Evolutionary conservation across 2,329 filamentous ascomycete genomes (phyloP).

Genomic region (Xylaria sp.): DNA sequence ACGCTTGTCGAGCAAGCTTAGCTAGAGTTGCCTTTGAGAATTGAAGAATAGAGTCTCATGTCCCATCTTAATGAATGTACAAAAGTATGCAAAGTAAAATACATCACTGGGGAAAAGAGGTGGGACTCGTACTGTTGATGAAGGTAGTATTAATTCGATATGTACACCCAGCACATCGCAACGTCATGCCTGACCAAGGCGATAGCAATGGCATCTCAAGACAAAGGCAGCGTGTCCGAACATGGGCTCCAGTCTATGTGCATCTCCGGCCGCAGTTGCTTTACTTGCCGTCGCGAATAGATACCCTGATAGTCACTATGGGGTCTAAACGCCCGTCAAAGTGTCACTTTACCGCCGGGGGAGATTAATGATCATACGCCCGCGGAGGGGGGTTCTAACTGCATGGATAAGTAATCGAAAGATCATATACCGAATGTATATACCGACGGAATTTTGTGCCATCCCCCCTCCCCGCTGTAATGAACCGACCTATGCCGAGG

Average conservation of each 20-base stretch:
- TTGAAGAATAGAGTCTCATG: neutral
- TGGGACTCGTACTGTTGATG: neutral
- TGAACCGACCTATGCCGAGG: too few species aligned
- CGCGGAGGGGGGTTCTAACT: too few species aligned
- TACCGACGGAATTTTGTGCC: neutral
- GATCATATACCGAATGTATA: neutral
- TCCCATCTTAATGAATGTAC: neutral
- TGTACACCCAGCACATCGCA: neutral
- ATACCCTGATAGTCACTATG: too few species aligned
- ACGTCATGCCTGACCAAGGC: neutral
- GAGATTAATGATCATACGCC: neutral
- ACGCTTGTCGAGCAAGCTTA: neutral
- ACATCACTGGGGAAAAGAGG: too few species aligned
- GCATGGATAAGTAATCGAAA: conserved; percentile 2
- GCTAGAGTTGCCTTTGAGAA: neutral
- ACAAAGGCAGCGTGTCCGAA: neutral
- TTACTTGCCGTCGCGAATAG: too few species aligned
- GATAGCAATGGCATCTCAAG: neutral
- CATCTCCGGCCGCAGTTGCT: too few species aligned
- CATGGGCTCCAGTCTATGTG: too few species aligned
- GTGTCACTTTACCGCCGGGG: too few species aligned
- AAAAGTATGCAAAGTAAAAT: neutral
- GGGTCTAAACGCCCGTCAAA: too few species aligned
- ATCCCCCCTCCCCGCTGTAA: too few species aligned
- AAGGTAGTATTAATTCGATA: neutral